A percentile compares a stretch with the other conserved stretches of the same genome.
These are phyloP conservation scores for Fusarium dimerum DNA, from an alignment of 2,329 filamentous ascomycete species.

Conservation along the genomic window DNA sequence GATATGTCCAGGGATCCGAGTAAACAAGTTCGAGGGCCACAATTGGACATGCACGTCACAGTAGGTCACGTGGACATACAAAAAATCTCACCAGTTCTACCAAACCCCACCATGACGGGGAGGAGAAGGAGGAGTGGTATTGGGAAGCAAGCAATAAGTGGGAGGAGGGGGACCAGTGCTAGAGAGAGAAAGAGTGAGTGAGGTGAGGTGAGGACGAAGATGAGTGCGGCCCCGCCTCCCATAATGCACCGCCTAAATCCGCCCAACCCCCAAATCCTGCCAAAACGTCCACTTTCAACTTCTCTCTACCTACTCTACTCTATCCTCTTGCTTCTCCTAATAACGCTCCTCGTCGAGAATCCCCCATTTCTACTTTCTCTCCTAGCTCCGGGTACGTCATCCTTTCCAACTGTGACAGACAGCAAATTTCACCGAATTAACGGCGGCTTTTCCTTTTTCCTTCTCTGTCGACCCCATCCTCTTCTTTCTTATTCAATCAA, in stretches of 20 bases:
- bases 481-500: slow-evolving; percentile 4
- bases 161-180: not conserved
- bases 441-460: not conserved
- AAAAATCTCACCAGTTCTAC: slow-evolving; percentile 25
- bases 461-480: not conserved
- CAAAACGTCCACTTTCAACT: slow-evolving; percentile 19
- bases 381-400: slow-evolving; percentile 18
- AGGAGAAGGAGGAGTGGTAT: slow-evolving; percentile 28
- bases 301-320: slow-evolving; percentile 20
- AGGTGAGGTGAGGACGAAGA: too few species aligned
- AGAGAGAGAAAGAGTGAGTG: not conserved
- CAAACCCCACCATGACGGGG: slow-evolving; percentile 35
- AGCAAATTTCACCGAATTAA: not conserved
- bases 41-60: slow-evolving; percentile 21
- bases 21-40: slow-evolving; percentile 12
- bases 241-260: slow-evolving; percentile 20
- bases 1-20: not conserved
- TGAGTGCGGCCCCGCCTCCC: too few species aligned
- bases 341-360: slow-evolving; percentile 9
- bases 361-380: slow-evolving; percentile 13
- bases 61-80: slow-evolving; percentile 32
- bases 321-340: slow-evolving; percentile 19
- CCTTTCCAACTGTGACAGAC: not conserved
- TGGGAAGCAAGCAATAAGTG: slow-evolving; percentile 27
- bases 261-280: slow-evolving; percentile 11